Percentiles rank a stretch among this genome's conserved stretches.
phyloP scores from a whole-genome alignment of 2,329 filamentous ascomycete genomes.

The Leptosphaerulina australis region DNA sequence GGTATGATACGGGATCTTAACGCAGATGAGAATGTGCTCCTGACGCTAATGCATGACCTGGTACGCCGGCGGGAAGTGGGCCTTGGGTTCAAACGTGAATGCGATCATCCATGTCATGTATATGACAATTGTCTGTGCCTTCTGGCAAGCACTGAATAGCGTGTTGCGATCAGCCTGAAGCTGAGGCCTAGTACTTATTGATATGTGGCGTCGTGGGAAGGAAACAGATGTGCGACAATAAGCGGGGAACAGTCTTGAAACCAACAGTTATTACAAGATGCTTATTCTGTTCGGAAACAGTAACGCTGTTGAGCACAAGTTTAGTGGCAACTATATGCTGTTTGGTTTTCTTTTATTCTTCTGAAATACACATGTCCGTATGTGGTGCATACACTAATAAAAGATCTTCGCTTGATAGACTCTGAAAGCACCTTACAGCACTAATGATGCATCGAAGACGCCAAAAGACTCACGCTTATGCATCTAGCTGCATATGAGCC shows the following conservation, averaged over 20 bases:
- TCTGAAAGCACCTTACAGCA: not conserved
- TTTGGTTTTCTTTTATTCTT: not conserved
- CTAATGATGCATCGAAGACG: slow-evolving; percentile 2
- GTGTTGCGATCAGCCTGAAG: not conserved
- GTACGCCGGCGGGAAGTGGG: slow-evolving; percentile 14
- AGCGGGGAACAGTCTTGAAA: not conserved
- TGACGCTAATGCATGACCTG: slow-evolving; percentile 2
- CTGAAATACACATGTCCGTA: not conserved
- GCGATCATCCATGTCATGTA: slow-evolving; percentile 4
- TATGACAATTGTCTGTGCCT: not conserved
- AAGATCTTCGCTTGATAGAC: not conserved
- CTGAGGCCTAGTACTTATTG: not conserved
- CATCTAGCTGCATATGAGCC: slow-evolving; percentile 12
- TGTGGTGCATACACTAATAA: slow-evolving; percentile 1
- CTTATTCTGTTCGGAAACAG: not conserved
- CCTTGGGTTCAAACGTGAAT: slow-evolving; percentile 8
- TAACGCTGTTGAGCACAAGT: not conserved
- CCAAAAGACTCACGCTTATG: slow-evolving; percentile 5
- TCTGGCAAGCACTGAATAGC: not conserved
- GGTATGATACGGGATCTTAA: slow-evolving; percentile 10
- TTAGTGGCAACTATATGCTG: slow-evolving; percentile 2
- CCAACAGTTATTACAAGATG: not conserved
- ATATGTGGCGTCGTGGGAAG: not conserved
- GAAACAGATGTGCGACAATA: not conserved
- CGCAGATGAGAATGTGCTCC: slow-evolving; percentile 3